Evolutionary conservation across 2,329 filamentous ascomycete species (phyloP).

Genomic region (Aspergillus glaucus): DNA sequence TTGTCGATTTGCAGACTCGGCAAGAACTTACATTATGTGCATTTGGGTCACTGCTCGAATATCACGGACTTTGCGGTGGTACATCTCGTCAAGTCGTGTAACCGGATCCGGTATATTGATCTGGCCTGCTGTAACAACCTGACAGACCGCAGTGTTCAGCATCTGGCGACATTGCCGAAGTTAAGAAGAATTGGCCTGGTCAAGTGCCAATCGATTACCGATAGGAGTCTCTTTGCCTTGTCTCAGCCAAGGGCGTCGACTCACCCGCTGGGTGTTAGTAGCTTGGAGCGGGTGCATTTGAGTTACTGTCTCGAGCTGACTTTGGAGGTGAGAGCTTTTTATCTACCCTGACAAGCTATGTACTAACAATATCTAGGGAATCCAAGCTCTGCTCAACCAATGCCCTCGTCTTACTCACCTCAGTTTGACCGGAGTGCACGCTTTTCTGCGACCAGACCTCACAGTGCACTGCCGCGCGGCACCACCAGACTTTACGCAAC

Average conservation of each 20-base stretch:
- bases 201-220: slow-evolving; percentile 86
- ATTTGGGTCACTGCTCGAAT: slow-evolving; percentile 84
- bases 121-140: slow-evolving; percentile 88
- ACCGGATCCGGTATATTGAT: slow-evolving; percentile 94
- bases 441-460: slow-evolving; percentile 80
- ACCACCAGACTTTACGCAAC: slow-evolving; percentile 85
- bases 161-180: slow-evolving; percentile 81
- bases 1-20: slow-evolving; percentile 80
- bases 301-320: slow-evolving; percentile 89
- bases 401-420: slow-evolving; percentile 91
- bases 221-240: slow-evolving; percentile 78
- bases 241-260: slow-evolving; percentile 56
- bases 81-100: slow-evolving; percentile 76
- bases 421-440: slow-evolving; percentile 86
- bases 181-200: slow-evolving; percentile 90
- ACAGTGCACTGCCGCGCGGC: slow-evolving; percentile 80
- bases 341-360: background rate
- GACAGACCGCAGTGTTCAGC: slow-evolving; percentile 79
- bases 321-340: slow-evolving; percentile 57
- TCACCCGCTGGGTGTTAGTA: slow-evolving; percentile 57
- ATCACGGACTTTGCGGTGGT: slow-evolving; percentile 88
- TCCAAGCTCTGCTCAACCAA: slow-evolving; percentile 79
- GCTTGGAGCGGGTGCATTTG: slow-evolving; percentile 85
- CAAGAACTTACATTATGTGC: slow-evolving; percentile 95
- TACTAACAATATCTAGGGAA: slow-evolving; percentile 57